A percentile compares a stretch with the other conserved stretches of the same genome.
Evolutionary conservation across 1,139 yeast species (phyloP).

Genomic region (Nadsonia commutata): DNA sequence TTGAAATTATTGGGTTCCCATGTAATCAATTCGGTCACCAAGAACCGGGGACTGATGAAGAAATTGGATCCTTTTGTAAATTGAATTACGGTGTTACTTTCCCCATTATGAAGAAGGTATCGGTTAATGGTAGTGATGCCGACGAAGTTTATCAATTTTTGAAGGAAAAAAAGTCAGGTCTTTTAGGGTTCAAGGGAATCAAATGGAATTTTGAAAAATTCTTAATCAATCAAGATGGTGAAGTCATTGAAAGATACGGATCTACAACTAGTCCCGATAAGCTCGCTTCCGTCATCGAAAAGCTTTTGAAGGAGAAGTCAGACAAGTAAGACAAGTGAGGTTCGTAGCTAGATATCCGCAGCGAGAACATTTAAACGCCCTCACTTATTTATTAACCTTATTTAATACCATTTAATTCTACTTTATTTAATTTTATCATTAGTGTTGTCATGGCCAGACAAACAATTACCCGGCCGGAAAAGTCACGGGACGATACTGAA

Average conservation of each 20-base stretch:
- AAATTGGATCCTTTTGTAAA: conserved; percentile 51
- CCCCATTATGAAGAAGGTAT: conserved; percentile 76
- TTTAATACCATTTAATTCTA: too few relatives aligned
- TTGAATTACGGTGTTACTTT: conserved; percentile 67
- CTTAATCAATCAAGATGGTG: conserved; percentile 54
- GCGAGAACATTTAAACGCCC: too few relatives aligned
- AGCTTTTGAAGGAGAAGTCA: conserved; percentile 24
- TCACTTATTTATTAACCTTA: too few relatives aligned
- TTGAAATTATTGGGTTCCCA: conserved; percentile 83
- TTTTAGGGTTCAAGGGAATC: conserved; percentile 64
- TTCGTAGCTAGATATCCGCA: too few relatives aligned
- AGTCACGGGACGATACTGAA: not conserved
- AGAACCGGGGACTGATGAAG: conserved; percentile 63
- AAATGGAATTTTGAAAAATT: conserved; percentile 97
- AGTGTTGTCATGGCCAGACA: too few relatives aligned
- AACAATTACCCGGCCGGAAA: too few relatives aligned
- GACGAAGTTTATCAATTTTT: conserved; percentile 72
- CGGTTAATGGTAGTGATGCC: conserved; percentile 73
- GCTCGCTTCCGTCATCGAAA: conserved; percentile 35
- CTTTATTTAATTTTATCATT: too few relatives aligned
- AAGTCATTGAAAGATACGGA: conserved; percentile 55
- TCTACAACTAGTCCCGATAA: conserved; percentile 54
- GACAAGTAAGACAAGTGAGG: too few relatives aligned
- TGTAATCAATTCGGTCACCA: conserved; percentile 82
- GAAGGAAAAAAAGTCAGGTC: conserved; percentile 49